phyloP scores from a whole-genome alignment of 306 rosid species.

The Myrica gale region DNA sequence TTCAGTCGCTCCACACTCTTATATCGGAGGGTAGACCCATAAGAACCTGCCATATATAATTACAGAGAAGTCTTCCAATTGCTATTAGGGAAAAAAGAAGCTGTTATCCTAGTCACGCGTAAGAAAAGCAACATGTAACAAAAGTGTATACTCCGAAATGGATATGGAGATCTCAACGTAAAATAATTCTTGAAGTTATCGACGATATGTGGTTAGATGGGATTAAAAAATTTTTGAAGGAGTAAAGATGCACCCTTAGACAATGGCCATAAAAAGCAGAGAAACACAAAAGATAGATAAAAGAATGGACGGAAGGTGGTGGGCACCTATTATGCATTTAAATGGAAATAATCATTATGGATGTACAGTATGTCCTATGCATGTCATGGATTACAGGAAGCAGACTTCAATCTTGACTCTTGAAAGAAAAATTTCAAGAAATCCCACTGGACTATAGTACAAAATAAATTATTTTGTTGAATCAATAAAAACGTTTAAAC shows the following conservation, averaged over 20 bases:
- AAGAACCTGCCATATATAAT: conserved; percentile 55
- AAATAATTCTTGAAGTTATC: not conserved
- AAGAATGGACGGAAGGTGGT: not conserved
- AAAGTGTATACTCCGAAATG: not conserved
- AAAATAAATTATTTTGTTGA: not conserved
- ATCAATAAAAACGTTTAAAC: too few species aligned
- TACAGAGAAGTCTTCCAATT: not conserved
- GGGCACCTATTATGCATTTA: not conserved
- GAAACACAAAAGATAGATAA: not conserved
- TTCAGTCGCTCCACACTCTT: conserved; percentile 85
- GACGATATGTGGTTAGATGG: not conserved
- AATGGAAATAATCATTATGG: not conserved
- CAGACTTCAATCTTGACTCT: not conserved
- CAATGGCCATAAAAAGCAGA: too few species aligned
- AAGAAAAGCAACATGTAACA: not conserved
- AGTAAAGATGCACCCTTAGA: not conserved
- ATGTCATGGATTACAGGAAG: not conserved
- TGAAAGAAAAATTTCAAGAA: not conserved
- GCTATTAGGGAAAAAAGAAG: too few species aligned
- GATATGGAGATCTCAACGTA: not conserved
- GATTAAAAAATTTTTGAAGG: not conserved
- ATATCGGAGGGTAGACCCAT: conserved; percentile 92
- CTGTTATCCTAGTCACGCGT: too few species aligned
- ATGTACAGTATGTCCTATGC: not conserved
- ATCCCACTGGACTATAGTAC: not conserved